phyloP scores from a whole-genome alignment of 352 stramenopile species.

The Pythium plurisporium region DNA sequence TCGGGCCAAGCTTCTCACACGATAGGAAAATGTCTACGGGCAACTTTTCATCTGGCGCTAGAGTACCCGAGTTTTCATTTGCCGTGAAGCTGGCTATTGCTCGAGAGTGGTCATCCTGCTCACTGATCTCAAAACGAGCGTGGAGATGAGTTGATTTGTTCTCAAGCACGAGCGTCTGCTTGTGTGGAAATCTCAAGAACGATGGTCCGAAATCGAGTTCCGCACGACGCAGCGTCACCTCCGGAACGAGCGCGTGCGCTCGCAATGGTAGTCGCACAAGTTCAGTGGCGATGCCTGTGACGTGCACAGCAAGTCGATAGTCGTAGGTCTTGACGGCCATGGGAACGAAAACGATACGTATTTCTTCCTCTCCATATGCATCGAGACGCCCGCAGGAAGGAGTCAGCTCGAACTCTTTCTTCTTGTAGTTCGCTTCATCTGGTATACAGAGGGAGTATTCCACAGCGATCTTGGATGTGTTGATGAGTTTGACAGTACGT shows the following conservation, averaged over 20 bases:
- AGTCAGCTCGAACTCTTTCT: conserved; percentile 88
- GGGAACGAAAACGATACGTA: conserved; percentile 86
- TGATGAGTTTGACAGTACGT: conserved; percentile 78
- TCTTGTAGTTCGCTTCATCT: conserved; percentile 88
- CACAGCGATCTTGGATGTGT: conserved; percentile 93
- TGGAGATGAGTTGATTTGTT: conserved; percentile 82
- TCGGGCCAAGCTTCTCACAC: conserved; percentile 88
- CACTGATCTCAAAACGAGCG: conserved; percentile 85
- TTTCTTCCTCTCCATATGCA: conserved; percentile 73
- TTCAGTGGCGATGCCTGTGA: conserved; percentile 86
- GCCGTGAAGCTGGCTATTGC: conserved; percentile 79
- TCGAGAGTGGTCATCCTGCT: conserved; percentile 87
- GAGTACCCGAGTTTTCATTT: conserved; percentile 51
- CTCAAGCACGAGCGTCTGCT: conserved; percentile 74
- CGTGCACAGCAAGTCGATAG: conserved; percentile 89
- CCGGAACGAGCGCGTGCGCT: conserved; percentile 86
- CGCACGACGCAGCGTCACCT: conserved; percentile 51
- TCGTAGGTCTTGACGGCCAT: conserved; percentile 90
- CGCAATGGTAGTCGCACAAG: conserved; percentile 87
- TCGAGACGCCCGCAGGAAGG: conserved; percentile 72
- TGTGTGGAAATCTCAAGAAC: conserved; percentile 92
- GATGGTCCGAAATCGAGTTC: conserved; percentile 89
- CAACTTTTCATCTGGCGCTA: conserved; percentile 52
- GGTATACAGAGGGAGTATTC: conserved; percentile 87
- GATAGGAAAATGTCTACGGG: conserved; percentile 80